Evolutionary conservation across 495 filamentous ascomycete species (phyloP), one percentile per base, ranked within the genome.

Genomic region (Aspergillus incahuasiensis): DNA sequence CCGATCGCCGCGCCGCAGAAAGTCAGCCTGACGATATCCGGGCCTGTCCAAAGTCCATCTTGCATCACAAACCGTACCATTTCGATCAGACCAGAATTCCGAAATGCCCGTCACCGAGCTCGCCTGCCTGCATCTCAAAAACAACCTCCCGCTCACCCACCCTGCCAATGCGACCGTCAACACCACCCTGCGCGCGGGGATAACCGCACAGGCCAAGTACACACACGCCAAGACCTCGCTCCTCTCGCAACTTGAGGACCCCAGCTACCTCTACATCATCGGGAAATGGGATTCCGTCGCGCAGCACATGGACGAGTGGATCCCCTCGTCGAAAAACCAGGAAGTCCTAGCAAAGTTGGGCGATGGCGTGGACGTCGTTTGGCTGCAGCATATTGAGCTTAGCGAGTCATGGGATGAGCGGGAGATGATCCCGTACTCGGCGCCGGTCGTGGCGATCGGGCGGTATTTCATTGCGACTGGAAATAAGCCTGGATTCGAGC

Each of bases 91-190:
- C 32, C 25, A 28, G 3, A 28, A 3, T 28, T 28, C 25, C 30
- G 48, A 18, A 34, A 81, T 84, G 80, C 48, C 73, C 15, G 69
- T 83, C 50, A 82, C 80, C 1, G 78, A 84, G 58, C 54, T 84
- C 43, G 79, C 80, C 56, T 71, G 75, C 53, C 59, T 84, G 16
- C 75, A 60, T 38, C 57, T 75, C 28, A 63, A 63, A 19, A 25
- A 60, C 16, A 20, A 43, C 43, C 21, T 13, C 8, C 32, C 45
- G 9, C 43, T 52, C 35, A 45, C 56, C 15, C 52, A 64, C 32
- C 18, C 61, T 25, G 34, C 70, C 32, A 48, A 47, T 42, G 5
- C 15, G 6, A 20, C 32, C 0, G n/a, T 40, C 3, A 61, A 58
- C 28, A 21, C 60, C 0, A 58, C 58, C 7, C 52, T 72, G 8